Evolutionary conservation across 352 stramenopile genomes (phyloP), one percentile per base, ranked within the genome.

Genomic region (Globisporangium splendens): DNA sequence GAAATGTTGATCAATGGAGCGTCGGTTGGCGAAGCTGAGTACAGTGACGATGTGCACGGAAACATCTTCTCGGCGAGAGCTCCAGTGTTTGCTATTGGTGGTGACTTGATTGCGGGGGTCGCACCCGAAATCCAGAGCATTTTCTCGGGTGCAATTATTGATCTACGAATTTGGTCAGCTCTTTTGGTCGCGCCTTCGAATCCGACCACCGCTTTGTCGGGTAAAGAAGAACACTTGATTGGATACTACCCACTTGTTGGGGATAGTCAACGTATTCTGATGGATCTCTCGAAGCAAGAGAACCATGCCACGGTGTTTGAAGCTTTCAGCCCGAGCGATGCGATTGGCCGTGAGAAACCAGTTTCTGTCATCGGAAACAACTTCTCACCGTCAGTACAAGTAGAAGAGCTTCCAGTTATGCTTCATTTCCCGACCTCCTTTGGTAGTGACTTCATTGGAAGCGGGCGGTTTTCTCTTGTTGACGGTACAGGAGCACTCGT

Each of bases 201-300:
- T 46, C 50, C 12, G 39, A 52, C 43, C 1, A 20, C 59, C 17
- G 67, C 56, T 38, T 75, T 76, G 46, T 74, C 59, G 31, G 80
- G 66, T 55, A 52, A 56, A 62, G 70, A 76, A 79, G 53, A 46
- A 0, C 66, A 79, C 38, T 58, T 95, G 28, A 53, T 91, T 17
- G 82, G 77, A 12, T 93, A 95, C 50, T 89, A 88, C 41, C 84
- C 83, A 8, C 58, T 95, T n/a, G 79, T 84, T 35, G 79, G 86
- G 2, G 58, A 77, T n/a, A 73, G 70, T 0, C 75, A 86, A 55
- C 71, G 82, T 11, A 62, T 93, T 17, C 50, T 95, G 38, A 61
- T 92, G 52, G 86, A 95, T 63, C 21, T 77, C 14, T 90, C 82
- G 3, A 75, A 73, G 22, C 63, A 88, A 39, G 79, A 88, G 42